Percentiles rank a stretch among this genome's conserved stretches.
phyloP scores from a whole-genome alignment of 371 early-diverging fungal genomes.

The Mortierella sp. region DNA sequence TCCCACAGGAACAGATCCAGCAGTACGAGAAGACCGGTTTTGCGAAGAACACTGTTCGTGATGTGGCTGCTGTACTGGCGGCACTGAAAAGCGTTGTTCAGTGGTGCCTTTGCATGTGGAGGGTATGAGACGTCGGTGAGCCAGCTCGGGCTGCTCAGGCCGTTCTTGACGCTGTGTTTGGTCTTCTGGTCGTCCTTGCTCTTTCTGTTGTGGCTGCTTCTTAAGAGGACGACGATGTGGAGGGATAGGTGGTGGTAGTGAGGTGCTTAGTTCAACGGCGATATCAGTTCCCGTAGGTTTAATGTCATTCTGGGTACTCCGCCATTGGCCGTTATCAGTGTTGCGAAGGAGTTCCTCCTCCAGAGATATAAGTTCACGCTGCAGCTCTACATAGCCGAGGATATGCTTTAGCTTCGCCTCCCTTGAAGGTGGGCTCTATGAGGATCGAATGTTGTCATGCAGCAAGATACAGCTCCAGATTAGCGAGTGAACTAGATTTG shows the following conservation, averaged over 20 bases:
- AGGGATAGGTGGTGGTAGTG: conserved; percentile 14
- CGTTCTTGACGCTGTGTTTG: background rate
- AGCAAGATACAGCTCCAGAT: background rate
- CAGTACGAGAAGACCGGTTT: conserved; percentile 6
- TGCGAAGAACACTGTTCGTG: conserved; percentile 5
- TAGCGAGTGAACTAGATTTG: background rate
- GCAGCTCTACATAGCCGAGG: conserved; percentile 36
- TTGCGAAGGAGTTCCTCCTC: conserved; percentile 26
- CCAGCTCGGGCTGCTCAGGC: background rate
- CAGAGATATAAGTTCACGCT: conserved; percentile 34
- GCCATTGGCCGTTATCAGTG: conserved; percentile 22
- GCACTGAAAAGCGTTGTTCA: background rate
- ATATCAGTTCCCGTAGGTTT: conserved; percentile 15
- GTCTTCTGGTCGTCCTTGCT: background rate
- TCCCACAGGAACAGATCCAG: conserved; percentile 21
- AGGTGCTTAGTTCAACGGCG: conserved; percentile 21
- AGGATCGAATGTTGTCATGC: background rate
- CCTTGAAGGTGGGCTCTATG: conserved; percentile 43
- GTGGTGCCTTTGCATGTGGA: conserved; percentile 2
- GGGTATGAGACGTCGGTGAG: conserved; percentile 2
- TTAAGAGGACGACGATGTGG: conserved; percentile 8
- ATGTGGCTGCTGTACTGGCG: background rate
- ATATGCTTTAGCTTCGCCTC: conserved; percentile 50
- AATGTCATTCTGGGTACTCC: conserved; percentile 2
- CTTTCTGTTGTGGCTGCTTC: conserved; percentile 6